phyloP scores from a whole-genome alignment of 495 filamentous ascomycete species.

The Podospora pseudopauciseta region DNA sequence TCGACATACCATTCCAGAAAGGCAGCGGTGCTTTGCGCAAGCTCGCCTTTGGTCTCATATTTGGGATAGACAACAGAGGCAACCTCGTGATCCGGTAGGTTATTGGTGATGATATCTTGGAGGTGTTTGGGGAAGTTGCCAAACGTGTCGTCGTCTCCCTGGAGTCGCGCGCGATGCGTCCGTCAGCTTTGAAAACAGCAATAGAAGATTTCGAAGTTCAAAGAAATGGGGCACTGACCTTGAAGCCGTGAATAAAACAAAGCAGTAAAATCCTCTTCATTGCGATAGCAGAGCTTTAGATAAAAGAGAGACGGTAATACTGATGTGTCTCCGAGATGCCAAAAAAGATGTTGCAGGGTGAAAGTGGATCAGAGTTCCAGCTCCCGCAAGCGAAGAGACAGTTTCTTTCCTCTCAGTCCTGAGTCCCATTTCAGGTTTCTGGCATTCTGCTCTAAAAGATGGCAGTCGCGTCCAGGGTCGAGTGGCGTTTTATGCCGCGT shows the following conservation, averaged over 20 bases:
- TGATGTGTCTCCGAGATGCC: not conserved
- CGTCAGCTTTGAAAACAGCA: not conserved
- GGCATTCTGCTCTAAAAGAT: not conserved
- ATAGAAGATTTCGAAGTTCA: not conserved
- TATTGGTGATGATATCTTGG: slow-evolving; percentile 59
- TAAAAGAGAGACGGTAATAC: not conserved
- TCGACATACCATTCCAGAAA: slow-evolving; percentile 75
- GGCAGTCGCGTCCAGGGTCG: not conserved
- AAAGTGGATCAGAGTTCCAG: not conserved
- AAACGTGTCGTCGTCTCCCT: slow-evolving; percentile 91
- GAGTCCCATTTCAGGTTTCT: not conserved
- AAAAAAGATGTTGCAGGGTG: not conserved
- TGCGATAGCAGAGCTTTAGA: not conserved
- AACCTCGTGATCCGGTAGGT: slow-evolving; percentile 69
- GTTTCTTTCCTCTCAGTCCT: not conserved
- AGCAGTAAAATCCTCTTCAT: not conserved
- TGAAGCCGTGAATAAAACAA: not conserved
- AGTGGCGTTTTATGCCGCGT: not conserved
- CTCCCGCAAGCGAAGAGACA: not conserved
- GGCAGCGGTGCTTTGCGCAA: slow-evolving; percentile 66
- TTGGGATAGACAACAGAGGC: slow-evolving; percentile 74
- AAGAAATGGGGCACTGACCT: not conserved
- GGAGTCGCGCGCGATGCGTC: not conserved
- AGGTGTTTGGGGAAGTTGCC: slow-evolving; percentile 70
- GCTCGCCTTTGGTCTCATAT: slow-evolving; percentile 86